phyloP scores from a whole-genome alignment of 177 flowering plant genomes.

The Vitis hybrid region DNA sequence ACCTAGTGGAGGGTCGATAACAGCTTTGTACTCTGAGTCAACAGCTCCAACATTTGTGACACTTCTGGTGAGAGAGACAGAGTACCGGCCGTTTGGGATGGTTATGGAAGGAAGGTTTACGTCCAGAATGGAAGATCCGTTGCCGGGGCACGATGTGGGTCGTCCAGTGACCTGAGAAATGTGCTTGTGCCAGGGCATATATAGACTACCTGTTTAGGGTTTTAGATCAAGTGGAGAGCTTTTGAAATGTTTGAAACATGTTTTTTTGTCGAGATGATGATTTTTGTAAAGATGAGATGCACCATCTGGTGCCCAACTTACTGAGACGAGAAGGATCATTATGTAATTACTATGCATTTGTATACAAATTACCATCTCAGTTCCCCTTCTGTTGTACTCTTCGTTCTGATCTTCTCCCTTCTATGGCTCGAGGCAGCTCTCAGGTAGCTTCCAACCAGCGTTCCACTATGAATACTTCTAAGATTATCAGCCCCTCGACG shows the following conservation, averaged over 20 bases:
- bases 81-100: slow-evolving; percentile 23
- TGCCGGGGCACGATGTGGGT: slow-evolving; percentile 12
- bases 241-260: neutral
- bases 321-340: neutral
- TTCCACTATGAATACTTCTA: too few species aligned
- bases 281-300: neutral
- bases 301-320: neutral
- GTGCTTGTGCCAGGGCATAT: neutral
- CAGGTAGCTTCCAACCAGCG: too few species aligned
- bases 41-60: slow-evolving; percentile 38
- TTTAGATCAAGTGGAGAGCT: neutral
- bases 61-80: slow-evolving; percentile 21
- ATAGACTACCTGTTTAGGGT: neutral
- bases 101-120: slow-evolving; percentile 39
- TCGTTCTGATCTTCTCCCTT: too few species aligned
- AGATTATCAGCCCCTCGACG: too few species aligned
- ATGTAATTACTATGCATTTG: neutral
- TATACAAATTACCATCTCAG: neutral
- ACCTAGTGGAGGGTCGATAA: slow-evolving; percentile 23
- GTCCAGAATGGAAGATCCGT: slow-evolving; percentile 16
- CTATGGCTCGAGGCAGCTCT: too few species aligned
- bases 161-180: slow-evolving; percentile 7
- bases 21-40: slow-evolving; percentile 21
- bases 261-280: too few species aligned
- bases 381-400: too few species aligned